Evolutionary conservation across 306 rosid genomes (phyloP).

Genomic region (Rubus parviflorus): DNA sequence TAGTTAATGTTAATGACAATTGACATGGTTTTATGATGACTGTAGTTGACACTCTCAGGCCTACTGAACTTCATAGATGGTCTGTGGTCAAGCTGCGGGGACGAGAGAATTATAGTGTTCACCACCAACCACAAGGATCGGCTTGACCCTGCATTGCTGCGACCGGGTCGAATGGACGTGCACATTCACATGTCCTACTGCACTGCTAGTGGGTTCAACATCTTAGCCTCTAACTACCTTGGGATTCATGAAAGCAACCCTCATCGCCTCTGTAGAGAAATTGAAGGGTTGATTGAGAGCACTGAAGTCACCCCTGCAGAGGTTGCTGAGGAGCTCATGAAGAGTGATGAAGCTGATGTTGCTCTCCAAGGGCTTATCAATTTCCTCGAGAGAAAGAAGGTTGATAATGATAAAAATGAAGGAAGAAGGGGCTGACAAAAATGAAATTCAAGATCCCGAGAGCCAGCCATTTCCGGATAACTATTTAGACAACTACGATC

Average conservation of each 20-base stretch:
- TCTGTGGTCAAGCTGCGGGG: constrained; percentile 59
- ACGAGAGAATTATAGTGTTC: constrained; percentile 50
- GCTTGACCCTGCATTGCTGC: constrained; percentile 47
- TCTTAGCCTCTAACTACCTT: constrained; percentile 43
- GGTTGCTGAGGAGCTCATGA: constrained; percentile 47
- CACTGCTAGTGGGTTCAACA: constrained; percentile 30
- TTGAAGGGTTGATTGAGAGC: constrained; percentile 35
- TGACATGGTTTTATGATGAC: not conserved
- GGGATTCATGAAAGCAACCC: constrained; percentile 9
- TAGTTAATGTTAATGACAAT: not conserved
- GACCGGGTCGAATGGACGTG: constrained; percentile 56
- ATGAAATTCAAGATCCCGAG: not conserved
- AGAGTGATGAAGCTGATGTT: constrained; percentile 35
- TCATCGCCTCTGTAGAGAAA: constrained; percentile 18
- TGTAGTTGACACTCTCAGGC: constrained; percentile 37
- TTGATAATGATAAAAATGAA: not conserved
- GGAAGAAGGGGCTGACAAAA: not conserved
- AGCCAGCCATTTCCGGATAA: not conserved
- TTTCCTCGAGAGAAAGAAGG: constrained; percentile 29
- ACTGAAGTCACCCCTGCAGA: constrained; percentile 44
- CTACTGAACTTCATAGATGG: constrained; percentile 48
- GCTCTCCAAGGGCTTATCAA: constrained; percentile 21
- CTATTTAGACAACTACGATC: not conserved
- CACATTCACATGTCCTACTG: constrained; percentile 54
- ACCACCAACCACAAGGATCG: constrained; percentile 54